Evolutionary conservation across 2,329 filamentous ascomycete species (phyloP).

Genomic region (Botryotinia calthae): DNA sequence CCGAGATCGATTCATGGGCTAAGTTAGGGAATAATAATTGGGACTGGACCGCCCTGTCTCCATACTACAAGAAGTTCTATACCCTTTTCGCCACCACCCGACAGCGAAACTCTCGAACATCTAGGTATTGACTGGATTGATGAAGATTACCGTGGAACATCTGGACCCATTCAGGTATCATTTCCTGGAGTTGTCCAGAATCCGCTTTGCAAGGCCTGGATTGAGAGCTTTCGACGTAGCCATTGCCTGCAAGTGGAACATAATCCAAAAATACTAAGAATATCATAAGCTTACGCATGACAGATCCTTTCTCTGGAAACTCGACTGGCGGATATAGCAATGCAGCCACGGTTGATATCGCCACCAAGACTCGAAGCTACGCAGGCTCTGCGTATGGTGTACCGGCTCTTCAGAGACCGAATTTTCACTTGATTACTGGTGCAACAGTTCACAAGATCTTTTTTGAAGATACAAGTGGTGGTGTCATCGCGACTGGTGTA

Average conservation of each 20-base stretch:
- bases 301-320: constrained; percentile 13
- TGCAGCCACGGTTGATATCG: not conserved
- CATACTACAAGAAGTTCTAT: constrained; percentile 18
- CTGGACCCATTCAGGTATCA: constrained; percentile 13
- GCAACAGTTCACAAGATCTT: constrained; percentile 10
- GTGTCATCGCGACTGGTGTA: constrained; percentile 1
- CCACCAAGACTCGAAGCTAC: constrained; percentile 12
- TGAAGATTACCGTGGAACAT: constrained; percentile 5
- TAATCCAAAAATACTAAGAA: not conserved
- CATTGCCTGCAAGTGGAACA: not conserved
- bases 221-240: constrained; percentile 13
- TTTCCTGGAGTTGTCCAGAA: constrained; percentile 13
- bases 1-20: constrained; percentile 43
- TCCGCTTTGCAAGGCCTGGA: constrained; percentile 14
- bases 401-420: constrained; percentile 11
- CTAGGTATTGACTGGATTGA: constrained; percentile 16
- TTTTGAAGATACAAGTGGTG: not conserved
- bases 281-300: not conserved
- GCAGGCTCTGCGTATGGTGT: constrained; percentile 13
- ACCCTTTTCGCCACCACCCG: constrained; percentile 6
- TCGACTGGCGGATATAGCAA: constrained; percentile 13
- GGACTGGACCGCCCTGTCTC: constrained; percentile 35
- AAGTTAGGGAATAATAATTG: constrained; percentile 45
- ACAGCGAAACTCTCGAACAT: constrained; percentile 2
- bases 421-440: constrained; percentile 19